Evolutionary conservation across 1,139 yeast genomes (phyloP).

Genomic region (Geotrichum cucujoidarum): DNA sequence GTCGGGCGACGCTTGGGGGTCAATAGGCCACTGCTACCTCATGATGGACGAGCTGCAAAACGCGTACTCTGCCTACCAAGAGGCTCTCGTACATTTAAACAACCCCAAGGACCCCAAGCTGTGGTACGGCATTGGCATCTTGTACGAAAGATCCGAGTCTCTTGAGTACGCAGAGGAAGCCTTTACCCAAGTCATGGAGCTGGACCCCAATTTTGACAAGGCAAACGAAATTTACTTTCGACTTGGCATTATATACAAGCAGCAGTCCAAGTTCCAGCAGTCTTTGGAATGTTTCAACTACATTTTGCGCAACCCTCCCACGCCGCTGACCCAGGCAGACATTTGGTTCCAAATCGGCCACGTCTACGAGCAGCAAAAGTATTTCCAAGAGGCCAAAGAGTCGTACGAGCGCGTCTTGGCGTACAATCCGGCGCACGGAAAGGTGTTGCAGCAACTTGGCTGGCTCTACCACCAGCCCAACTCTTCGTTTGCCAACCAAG

Average conservation of each 20-base stretch:
- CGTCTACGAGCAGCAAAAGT: slow-evolving; percentile 89
- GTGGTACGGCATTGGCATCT: slow-evolving; percentile 97
- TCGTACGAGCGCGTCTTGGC: slow-evolving; percentile 90
- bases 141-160: slow-evolving; percentile 93
- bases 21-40: slow-evolving; percentile 91
- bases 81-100: slow-evolving; percentile 83
- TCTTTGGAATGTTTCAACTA: slow-evolving; percentile 93
- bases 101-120: slow-evolving; percentile 94
- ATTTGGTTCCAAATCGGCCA: slow-evolving; percentile 98
- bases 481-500: slow-evolving; percentile 68
- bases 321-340: slow-evolving; percentile 92
- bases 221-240: slow-evolving; percentile 94
- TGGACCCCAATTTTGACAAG: slow-evolving; percentile 94
- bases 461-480: slow-evolving; percentile 88
- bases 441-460: slow-evolving; percentile 92
- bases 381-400: slow-evolving; percentile 85
- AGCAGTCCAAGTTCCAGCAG: slow-evolving; percentile 79
- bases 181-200: slow-evolving; percentile 90
- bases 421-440: slow-evolving; percentile 90
- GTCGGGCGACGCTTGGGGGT: slow-evolving; percentile 96
- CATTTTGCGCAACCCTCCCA: slow-evolving; percentile 85
- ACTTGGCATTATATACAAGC: slow-evolving; percentile 91
- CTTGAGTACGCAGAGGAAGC: slow-evolving; percentile 98
- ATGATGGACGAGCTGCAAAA: slow-evolving; percentile 95
- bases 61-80: slow-evolving; percentile 94